A percentile compares a stretch with the other conserved stretches of the same genome.
Evolutionary conservation across 768 basidiomycete genomes (phyloP).

Genomic region (Podaxis rugospora): DNA sequence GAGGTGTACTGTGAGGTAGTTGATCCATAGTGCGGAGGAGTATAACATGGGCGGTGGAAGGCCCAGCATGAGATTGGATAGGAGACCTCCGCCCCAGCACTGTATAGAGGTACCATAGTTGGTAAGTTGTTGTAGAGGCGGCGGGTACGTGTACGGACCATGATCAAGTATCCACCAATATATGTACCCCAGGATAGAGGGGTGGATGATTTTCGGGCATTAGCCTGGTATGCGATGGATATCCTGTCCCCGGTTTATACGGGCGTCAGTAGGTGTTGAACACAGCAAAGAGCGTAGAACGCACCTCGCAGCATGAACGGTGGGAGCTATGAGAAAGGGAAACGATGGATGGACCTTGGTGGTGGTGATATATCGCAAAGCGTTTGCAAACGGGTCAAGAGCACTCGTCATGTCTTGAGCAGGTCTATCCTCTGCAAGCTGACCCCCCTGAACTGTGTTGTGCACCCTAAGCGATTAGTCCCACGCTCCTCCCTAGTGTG

Average conservation of each 20-base stretch:
- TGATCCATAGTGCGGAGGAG: slow-evolving; percentile 39
- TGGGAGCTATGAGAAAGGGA: slow-evolving; percentile 36
- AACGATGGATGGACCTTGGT: slow-evolving; percentile 36
- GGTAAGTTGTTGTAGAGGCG: not conserved
- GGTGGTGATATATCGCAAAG: slow-evolving; percentile 19
- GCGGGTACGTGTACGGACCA: slow-evolving; percentile 25
- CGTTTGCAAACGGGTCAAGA: slow-evolving; percentile 1
- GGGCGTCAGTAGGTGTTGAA: not conserved
- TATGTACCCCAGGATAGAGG: slow-evolving; percentile 39
- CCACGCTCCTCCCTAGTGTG: not conserved
- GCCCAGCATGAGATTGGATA: slow-evolving; percentile 38
- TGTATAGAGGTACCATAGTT: slow-evolving; percentile 11
- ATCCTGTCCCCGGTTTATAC: slow-evolving; percentile 19
- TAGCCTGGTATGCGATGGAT: slow-evolving; percentile 39
- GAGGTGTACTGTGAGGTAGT: slow-evolving; percentile 44
- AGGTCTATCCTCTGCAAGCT: not conserved
- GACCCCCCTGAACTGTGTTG: not conserved
- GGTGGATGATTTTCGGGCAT: slow-evolving; percentile 25
- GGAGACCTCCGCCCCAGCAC: slow-evolving; percentile 46
- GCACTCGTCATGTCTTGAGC: not conserved
- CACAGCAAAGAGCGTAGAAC: not conserved
- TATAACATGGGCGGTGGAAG: slow-evolving; percentile 45
- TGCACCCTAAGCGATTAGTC: not conserved
- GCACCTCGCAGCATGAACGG: slow-evolving; percentile 34
- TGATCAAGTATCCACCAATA: slow-evolving; percentile 41